Evolutionary conservation across 1,139 yeast species (phyloP), one percentile per base, ranked within the genome.

Genomic region (Zygosaccharomyces pseudobailii): DNA sequence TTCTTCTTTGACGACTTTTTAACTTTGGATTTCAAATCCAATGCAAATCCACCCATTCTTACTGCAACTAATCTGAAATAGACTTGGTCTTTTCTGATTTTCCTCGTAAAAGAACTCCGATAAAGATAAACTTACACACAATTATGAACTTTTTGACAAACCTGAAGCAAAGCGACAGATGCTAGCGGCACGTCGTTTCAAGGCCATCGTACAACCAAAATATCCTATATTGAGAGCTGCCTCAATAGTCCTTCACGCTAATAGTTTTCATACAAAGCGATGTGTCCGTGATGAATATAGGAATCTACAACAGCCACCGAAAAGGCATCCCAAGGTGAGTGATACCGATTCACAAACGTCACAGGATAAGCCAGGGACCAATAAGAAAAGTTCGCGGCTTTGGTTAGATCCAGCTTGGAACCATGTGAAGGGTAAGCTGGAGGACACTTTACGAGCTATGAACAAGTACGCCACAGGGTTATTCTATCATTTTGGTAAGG

Each of bases 401-500:
- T 38, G 41, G n/a, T 7, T 48, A 20, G 57, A 54, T 20, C 51
- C 54, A n/a, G 47, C 46, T 20, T 52, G 55, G 52, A 43, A 49
- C 6, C 39, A 35, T 19, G 21, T 50, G 7, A 46, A 43, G 19
- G 28, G 35, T 9, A 54, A 47, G 35, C 21, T 46, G 35, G 39
- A 47, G 10, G 50, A 47, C 5, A 47, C 53, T 10, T 40, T 38
- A 19, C 34, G 41, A 2, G 36, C 37, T 9, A 3, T 51, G n/a
- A 51, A 48, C 25, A 47, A 52, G 6, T 50, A 50, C 36, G 42
- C 52, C 13, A 20, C 47, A 19, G 55, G 54, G 20, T 37, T 58
- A 30, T 48, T 48, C 17, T 39, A 45, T 33, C 71, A 69, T 37
- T 52, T 51, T 6, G 52, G 55, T 22, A 65, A 65, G 42, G 69